Evolutionary conservation across 176 grass and related monocot genomes (phyloP).

Genomic region (Olyra latifolia): DNA sequence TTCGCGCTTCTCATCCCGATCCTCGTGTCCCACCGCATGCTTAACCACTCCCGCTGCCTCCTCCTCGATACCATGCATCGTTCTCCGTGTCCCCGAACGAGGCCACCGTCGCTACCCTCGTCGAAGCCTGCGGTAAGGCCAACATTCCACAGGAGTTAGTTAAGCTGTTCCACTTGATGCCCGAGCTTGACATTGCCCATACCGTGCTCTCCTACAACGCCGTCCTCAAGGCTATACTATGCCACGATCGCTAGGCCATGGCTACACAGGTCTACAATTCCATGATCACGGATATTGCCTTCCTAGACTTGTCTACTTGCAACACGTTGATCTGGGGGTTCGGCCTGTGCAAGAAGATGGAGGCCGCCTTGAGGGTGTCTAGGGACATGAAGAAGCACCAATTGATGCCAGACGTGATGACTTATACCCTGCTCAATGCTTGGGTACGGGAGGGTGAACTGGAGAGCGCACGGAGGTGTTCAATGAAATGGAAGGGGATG

Average conservation of each 20-base stretch:
- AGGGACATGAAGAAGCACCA: constrained; percentile 74
- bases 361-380: constrained; percentile 52
- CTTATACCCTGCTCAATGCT: constrained; percentile 71
- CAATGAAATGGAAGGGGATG: constrained; percentile 54
- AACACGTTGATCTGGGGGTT: constrained; percentile 94
- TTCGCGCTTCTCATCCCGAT: constrained; percentile 60
- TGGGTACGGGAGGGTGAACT: constrained; percentile 66
- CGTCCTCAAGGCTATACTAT: constrained; percentile 86
- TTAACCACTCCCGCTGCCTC: constrained; percentile 96
- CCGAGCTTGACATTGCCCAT: constrained; percentile 70
- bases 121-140: constrained; percentile 64
- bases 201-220: constrained; percentile 77
- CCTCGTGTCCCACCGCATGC: constrained; percentile 62
- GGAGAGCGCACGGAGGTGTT: constrained; percentile 74
- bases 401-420: constrained; percentile 50
- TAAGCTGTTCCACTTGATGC: constrained; percentile 88
- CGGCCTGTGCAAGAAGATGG: constrained; percentile 78
- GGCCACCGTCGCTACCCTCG: constrained; percentile 60
- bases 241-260: constrained; percentile 70
- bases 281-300: constrained; percentile 59
- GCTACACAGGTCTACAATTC: constrained; percentile 74
- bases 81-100: constrained; percentile 58
- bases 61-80: constrained; percentile 82
- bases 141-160: constrained; percentile 86
- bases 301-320: constrained; percentile 65